Evolutionary conservation across 495 filamentous ascomycete genomes (phyloP), one percentile per base, ranked within the genome.

Genomic region (Podospora appendiculata): DNA sequence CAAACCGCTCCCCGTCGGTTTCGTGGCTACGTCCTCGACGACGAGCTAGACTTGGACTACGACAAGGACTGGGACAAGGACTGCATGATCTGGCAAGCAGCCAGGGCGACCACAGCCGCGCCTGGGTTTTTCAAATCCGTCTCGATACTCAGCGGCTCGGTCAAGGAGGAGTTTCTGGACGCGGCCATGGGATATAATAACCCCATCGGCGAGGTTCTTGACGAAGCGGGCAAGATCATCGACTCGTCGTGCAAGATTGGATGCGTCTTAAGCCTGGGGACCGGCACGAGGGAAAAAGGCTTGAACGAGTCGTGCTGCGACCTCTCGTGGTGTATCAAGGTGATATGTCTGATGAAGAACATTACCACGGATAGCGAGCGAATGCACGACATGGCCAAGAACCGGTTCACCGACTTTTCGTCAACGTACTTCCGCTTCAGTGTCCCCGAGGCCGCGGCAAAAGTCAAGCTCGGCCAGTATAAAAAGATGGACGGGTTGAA

Each of bases 391-490:
- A 11, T 39, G 7, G 36, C 58, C 0, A 5, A 46, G 13, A 10
- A 14, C 1, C 18, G 36, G 11, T 17, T 63, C 14, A 5, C 5
- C 7, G 8, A 13, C 5, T 48, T 25, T 32, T 18, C 45, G 0
- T 42, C 47, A 9, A 17, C 58, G 10, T 61, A 58, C 19, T 61
- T 52, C 19, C 60, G 60, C 9, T 61, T 63, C 50, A 61, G 45
- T 17, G 58, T 61, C 6, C 49, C 54, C 1, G 85, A 90, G 59
- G 90, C 88, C 45, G 89, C 89, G 17, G 90, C 90, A 70, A 75
- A 90, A 8, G 87, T 95, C 32, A 16, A 32, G 0, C 48, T 63
- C 12, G 17, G 18, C 11, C 33, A 56, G 6, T 63, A 58, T 32
- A 47, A 36, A 34, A 58, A 61, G 18, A 54, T 61, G 1, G 43